Conservation (phyloP, 2,329 filamentous ascomycete species). For the Sarocladiaceae sp. region DNA sequence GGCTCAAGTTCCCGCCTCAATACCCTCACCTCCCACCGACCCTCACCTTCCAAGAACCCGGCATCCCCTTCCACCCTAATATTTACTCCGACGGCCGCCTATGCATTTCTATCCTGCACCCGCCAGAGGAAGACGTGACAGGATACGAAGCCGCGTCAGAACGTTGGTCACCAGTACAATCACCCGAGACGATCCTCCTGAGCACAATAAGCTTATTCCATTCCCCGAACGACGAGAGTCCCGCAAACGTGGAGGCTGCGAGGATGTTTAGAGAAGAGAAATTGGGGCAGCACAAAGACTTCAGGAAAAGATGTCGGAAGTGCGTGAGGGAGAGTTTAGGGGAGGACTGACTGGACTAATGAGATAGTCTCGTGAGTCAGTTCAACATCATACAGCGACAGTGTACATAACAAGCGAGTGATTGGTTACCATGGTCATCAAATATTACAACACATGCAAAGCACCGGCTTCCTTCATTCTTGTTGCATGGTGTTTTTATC, state of each 20-base stretch:
- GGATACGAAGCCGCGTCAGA: constrained; percentile 89
- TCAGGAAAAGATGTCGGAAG: constrained; percentile 71
- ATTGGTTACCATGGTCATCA: too few species aligned
- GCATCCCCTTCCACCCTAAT: constrained; percentile 85
- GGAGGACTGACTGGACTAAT: constrained; percentile 14
- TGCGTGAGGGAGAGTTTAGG: constrained; percentile 80
- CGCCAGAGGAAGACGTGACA: constrained; percentile 88
- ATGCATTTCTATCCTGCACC: constrained; percentile 96
- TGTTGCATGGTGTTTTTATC: too few species aligned
- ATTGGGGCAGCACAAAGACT: constrained; percentile 60
- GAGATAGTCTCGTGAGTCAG: too few species aligned
- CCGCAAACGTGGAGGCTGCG: constrained; percentile 92
- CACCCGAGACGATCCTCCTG: constrained; percentile 88
- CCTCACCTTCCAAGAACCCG: constrained; percentile 76
- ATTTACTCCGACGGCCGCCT: constrained; percentile 84
- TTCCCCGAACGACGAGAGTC: constrained; percentile 90
- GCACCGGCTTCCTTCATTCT: too few species aligned
- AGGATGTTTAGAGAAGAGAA: constrained; percentile 78
- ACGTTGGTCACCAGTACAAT: constrained; percentile 93
- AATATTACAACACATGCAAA: too few species aligned
- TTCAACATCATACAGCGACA: too few species aligned
- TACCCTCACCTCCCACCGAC: constrained; percentile 88
- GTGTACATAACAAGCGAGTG: too few species aligned
- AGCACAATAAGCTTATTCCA: constrained; percentile 90
- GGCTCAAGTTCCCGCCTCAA: constrained; percentile 74